Evolutionary conservation across 441 rosid genomes (phyloP), one percentile per base, ranked within the genome.

Genomic region (Mallotus repandus): DNA sequence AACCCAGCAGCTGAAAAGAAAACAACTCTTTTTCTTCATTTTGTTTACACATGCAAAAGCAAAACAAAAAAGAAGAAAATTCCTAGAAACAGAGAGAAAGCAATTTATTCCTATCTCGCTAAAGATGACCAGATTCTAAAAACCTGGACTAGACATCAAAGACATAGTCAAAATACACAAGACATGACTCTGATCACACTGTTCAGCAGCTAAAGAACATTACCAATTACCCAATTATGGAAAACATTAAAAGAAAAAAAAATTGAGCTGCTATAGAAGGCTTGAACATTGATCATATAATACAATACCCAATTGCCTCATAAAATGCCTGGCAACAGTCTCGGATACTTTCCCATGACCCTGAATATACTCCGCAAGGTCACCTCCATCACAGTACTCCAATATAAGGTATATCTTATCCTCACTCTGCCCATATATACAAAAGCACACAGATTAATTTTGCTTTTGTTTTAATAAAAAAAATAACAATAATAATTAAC

Each of bases 351-450:
- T 88, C 1, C 94, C 90, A 79, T 81, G 88, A 63, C 82, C 81
- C 77, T 81, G 82, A 76, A 92, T 81, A 57, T 90, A 92, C 13
- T 74, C 87, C 32, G 91, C 89, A 74, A 92, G 94, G 84, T 90
- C 98, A 78, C 98, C 96, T 70, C 96, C 94, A 64, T 85, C 89
- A 71, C 98, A 92, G 71, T 86, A 92, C 84, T 92, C 98, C 93
- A 92, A 75, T n/a, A 92, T 91, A 35, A 92, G 87, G 53, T 72
- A 92, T 25, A 92, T 88, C 83, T 58, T 85, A 74, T 92, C 91
- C 38, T 78, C 75, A 65, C 86, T 88, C 98, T 92, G 79, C 71
- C 10, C 57, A 75, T 32, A 59, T 72, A 9, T 22, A 49, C 7
- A 41, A 12, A 56, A 72, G 43, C 56, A 22, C 45, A 53, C 35